Evolutionary conservation across 2,329 filamentous ascomycete genomes (phyloP).

Genomic region (Tricladium varicosporioides): DNA sequence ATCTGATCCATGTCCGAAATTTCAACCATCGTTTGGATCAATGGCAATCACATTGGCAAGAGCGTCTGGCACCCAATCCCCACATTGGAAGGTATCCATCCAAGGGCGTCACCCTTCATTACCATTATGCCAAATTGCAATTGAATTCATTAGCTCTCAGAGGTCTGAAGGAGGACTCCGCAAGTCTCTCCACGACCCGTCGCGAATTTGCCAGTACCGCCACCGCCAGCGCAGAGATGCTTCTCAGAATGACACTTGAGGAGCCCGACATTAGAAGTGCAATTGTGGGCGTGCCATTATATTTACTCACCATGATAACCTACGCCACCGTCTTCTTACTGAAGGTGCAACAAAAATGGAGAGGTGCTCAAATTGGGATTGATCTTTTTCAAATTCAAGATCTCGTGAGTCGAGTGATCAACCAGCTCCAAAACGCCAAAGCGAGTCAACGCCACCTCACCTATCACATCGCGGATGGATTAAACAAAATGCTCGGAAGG

Average conservation of each 20-base stretch:
- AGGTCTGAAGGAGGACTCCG: constrained; percentile 15
- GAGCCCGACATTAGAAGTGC: constrained; percentile 35
- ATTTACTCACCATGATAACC: constrained; percentile 39
- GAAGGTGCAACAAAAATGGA: constrained; percentile 37
- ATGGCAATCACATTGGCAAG: constrained; percentile 39
- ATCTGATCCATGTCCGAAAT: constrained; percentile 33
- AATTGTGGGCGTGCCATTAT: constrained; percentile 37
- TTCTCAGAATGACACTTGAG: constrained; percentile 34
- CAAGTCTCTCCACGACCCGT: constrained; percentile 17
- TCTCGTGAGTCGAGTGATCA: constrained; percentile 23
- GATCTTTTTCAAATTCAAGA: constrained; percentile 34
- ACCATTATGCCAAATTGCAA: constrained; percentile 39
- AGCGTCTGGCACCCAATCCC: constrained; percentile 26
- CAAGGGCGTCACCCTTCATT: constrained; percentile 31
- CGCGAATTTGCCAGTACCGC: constrained; percentile 22
- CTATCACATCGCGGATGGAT: constrained; percentile 37
- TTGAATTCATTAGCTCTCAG: constrained; percentile 34
- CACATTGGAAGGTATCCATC: constrained; percentile 24
- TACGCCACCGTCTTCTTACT: constrained; percentile 38
- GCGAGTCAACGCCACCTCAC: constrained; percentile 38
- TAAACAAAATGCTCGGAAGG: constrained; percentile 36
- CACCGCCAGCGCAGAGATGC: constrained; percentile 25
- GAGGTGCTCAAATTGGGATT: constrained; percentile 34
- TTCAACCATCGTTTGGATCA: constrained; percentile 38
- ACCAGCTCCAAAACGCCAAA: constrained; percentile 21